phyloP scores from a whole-genome alignment of 2,329 filamentous ascomycete genomes.

The Zymoseptoria crescenta region DNA sequence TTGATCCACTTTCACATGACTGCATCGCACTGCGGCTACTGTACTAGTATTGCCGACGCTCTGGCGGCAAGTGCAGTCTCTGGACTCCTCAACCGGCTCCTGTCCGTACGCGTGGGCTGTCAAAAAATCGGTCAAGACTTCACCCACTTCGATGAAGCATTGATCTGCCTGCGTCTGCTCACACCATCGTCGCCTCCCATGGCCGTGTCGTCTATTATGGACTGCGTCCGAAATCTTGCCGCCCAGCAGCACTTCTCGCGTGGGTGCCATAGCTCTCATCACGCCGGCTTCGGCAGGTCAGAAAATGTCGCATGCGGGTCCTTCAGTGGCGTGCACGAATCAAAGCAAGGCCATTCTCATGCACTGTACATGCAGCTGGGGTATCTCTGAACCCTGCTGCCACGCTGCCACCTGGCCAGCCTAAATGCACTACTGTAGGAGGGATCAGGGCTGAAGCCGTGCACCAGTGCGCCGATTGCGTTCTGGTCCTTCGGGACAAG shows the following conservation, averaged over 20 bases:
- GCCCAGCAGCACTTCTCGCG: not conserved
- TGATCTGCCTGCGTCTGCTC: not conserved
- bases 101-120: not conserved
- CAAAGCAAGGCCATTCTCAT: not conserved
- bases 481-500: not conserved
- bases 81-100: not conserved
- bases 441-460: not conserved
- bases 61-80: not conserved
- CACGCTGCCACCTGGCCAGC: not conserved
- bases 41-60: not conserved
- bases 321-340: not conserved
- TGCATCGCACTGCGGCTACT: not conserved
- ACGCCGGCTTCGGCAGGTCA: not conserved
- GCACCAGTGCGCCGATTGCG: not conserved
- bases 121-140: not conserved
- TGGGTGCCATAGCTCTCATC: not conserved
- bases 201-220: not conserved
- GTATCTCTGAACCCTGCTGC: not conserved
- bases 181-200: not conserved
- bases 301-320: not conserved
- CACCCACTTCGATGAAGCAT: not conserved
- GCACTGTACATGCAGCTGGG: not conserved
- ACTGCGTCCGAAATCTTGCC: not conserved
- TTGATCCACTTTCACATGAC: not conserved
- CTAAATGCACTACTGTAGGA: not conserved